Conservation (phyloP, 2,329 filamentous ascomycete species). For the Zymoseptoria tritici region DNA sequence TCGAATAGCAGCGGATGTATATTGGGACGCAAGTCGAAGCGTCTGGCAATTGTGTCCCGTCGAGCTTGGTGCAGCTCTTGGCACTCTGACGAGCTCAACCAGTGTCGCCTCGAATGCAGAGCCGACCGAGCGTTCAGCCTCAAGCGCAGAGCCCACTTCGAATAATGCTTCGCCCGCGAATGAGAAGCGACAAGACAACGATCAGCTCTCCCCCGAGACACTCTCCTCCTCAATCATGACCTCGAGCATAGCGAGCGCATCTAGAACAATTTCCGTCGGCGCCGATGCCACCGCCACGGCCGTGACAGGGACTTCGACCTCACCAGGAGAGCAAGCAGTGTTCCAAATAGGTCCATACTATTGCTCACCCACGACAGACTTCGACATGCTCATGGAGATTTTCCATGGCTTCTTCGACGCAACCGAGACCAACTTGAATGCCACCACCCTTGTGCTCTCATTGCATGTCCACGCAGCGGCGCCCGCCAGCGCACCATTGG, state of each 20-base stretch:
- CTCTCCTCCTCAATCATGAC: conserved; percentile 3
- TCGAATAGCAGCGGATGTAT: conserved; percentile 53
- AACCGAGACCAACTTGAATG: conserved; percentile 49
- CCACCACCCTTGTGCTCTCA: conserved; percentile 46
- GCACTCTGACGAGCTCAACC: conserved; percentile 9
- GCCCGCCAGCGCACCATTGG: conserved; percentile 34
- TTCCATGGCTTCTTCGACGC: conserved; percentile 46
- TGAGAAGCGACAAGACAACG: conserved; percentile 4
- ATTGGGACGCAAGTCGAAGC: conserved; percentile 51
- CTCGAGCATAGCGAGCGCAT: conserved; percentile 1
- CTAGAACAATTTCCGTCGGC: conserved; percentile 3
- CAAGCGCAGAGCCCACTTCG: neutral
- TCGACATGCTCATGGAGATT: conserved; percentile 44
- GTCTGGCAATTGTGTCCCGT: conserved; percentile 57
- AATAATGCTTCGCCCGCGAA: neutral
- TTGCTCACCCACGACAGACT: conserved; percentile 47
- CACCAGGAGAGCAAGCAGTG: conserved; percentile 9
- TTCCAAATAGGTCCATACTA: conserved; percentile 43
- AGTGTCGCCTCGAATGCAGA: conserved; percentile 6
- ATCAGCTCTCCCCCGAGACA: conserved; percentile 1
- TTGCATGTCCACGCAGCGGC: conserved; percentile 55
- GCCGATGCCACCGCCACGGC: conserved; percentile 6
- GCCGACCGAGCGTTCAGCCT: conserved; percentile 5
- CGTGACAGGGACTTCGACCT: conserved; percentile 2
- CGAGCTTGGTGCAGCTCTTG: conserved; percentile 30